Percentiles rank a stretch among this genome's conserved stretches.
Evolutionary conservation across 805 yeast genomes (phyloP).

Genomic region (Candida endomychidarum): DNA sequence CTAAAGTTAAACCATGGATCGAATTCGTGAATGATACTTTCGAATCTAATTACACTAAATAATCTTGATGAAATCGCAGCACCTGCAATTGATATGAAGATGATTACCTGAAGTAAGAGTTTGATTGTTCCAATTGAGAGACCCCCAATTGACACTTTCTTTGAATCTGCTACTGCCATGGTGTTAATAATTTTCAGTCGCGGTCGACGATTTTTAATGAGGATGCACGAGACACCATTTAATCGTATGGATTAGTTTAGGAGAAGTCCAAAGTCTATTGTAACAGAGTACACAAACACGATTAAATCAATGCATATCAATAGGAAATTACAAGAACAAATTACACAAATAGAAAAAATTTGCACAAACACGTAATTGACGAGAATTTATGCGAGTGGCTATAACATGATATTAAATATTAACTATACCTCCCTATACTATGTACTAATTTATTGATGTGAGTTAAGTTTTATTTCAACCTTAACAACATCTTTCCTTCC

Average conservation of each 20-base stretch:
- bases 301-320: no score
- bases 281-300: background rate
- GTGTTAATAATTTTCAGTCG: conserved; percentile 10
- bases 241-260: background rate
- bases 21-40: conserved; percentile 95
- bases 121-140: conserved; percentile 37
- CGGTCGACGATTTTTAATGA: conserved; percentile 1
- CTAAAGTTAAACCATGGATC: conserved; percentile 96
- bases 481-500: no score
- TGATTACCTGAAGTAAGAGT: conserved; percentile 58
- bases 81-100: conserved; percentile 76
- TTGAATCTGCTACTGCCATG: conserved; percentile 25
- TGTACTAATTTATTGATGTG: background rate
- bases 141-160: conserved; percentile 18
- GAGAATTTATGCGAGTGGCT: background rate
- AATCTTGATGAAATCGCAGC: conserved; percentile 92
- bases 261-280: no score
- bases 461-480: no score
- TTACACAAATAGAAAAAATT: background rate
- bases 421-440: background rate
- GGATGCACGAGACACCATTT: background rate
- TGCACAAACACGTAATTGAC: background rate
- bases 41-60: conserved; percentile 95
- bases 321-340: background rate
- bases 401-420: conserved; percentile 3